Evolutionary conservation across 108 stramenopile species (phyloP).

Genomic region (Parietichytrium sp.): DNA sequence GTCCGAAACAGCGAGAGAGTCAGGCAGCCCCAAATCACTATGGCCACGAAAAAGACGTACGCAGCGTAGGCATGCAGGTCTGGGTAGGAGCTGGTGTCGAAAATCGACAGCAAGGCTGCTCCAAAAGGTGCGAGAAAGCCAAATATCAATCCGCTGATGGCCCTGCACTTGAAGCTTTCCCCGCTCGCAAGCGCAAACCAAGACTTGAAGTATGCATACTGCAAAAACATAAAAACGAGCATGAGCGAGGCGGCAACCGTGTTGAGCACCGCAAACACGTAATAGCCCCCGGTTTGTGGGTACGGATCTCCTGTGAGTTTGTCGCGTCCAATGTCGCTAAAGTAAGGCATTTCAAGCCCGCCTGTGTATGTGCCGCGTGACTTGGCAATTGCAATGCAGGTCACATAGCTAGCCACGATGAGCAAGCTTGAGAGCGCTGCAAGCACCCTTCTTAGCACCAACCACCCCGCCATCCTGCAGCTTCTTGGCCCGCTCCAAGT

Average conservation of each 20-base stretch:
- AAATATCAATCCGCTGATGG: not conserved
- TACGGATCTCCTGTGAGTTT: too few relatives aligned
- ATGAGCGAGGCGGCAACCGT: not conserved
- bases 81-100: not conserved
- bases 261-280: slow-evolving; percentile 15
- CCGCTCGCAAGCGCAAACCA: too few relatives aligned
- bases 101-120: not conserved
- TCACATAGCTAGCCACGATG: not conserved
- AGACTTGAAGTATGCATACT: not conserved
- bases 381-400: slow-evolving; percentile 7
- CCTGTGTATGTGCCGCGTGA: not conserved
- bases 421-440: not conserved
- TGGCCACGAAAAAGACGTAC: slow-evolving; percentile 6
- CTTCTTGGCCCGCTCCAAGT: too few relatives aligned
- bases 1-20: not conserved
- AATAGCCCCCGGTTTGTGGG: not conserved
- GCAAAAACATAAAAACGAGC: not conserved
- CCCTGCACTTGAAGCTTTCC: not conserved
- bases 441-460: not conserved
- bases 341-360: not conserved
- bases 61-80: not conserved
- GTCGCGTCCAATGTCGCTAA: slow-evolving; percentile 9
- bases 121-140: not conserved
- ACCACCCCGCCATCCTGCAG: not conserved
- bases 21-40: not conserved